A percentile compares a stretch with the other conserved stretches of the same genome.
These are phyloP conservation scores for Apiotrichum gamsii DNA, from an alignment of 1,284 basidiomycete species.

Conservation along the genomic window DNA sequence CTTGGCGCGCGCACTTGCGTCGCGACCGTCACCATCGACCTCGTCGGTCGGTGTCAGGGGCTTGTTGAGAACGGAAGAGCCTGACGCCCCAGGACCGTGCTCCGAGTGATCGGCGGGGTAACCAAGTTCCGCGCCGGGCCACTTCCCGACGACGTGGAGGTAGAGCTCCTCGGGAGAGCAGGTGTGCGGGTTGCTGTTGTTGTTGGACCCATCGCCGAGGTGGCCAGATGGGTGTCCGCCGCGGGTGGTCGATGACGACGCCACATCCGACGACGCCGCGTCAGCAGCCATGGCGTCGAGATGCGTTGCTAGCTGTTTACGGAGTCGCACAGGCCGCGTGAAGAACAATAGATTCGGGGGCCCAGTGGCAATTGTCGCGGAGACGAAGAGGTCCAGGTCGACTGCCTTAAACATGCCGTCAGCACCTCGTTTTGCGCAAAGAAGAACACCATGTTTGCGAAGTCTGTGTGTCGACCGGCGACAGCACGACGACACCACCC, in stretches of 20 bases:
- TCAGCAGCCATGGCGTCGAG: not conserved
- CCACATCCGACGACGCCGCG: not conserved
- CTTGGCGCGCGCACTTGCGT: constrained; percentile 13
- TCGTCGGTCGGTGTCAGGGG: constrained; percentile 1
- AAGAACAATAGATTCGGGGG: not conserved
- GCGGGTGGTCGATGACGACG: not conserved
- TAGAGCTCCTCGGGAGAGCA: constrained; percentile 14
- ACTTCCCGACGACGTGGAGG: constrained; percentile 12
- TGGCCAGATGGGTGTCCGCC: not conserved
- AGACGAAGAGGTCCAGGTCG: too few species aligned
- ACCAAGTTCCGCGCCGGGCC: constrained; percentile 12
- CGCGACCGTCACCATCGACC: constrained; percentile 1
- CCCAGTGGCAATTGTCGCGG: too few species aligned
- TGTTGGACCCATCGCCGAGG: not conserved
- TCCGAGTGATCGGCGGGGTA: constrained; percentile 10
- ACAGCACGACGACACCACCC: too few species aligned
- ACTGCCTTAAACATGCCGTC: too few species aligned
- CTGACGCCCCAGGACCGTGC: constrained; percentile 5
- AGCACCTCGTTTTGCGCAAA: too few species aligned
- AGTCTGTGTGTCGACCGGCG: too few species aligned
- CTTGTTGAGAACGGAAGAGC: not conserved
- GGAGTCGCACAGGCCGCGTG: not conserved
- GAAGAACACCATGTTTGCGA: too few species aligned
- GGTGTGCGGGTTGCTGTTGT: not conserved
- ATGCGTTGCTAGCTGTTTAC: not conserved